Conservation (phyloP, 305 asterid genomes). For the Ajuga reptans region DNA sequence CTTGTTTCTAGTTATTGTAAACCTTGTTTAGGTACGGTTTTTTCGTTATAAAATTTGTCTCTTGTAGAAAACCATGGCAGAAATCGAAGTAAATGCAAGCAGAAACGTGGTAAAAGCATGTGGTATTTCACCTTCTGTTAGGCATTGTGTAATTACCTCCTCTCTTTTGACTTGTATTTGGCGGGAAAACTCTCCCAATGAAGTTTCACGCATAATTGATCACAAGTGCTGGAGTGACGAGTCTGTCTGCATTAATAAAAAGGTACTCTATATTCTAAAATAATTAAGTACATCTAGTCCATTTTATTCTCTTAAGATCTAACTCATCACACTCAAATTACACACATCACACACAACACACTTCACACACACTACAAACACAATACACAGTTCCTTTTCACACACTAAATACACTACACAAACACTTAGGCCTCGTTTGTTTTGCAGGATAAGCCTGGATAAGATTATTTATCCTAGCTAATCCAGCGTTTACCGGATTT, state of each 20-base stretch:
- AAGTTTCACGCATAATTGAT: constrained; percentile 39
- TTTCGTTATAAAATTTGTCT: not conserved
- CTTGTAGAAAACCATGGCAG: constrained; percentile 64
- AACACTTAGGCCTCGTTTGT: too few relatives aligned
- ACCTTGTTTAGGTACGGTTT: not conserved
- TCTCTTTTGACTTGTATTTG: constrained; percentile 80
- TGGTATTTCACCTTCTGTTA: constrained; percentile 49
- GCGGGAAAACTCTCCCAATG: constrained; percentile 34
- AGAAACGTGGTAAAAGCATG: constrained; percentile 70
- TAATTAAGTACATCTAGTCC: too few relatives aligned
- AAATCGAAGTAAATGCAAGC: constrained; percentile 57
- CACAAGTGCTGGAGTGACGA: constrained; percentile 81
- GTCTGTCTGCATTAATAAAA: constrained; percentile 52
- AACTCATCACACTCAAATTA: too few relatives aligned
- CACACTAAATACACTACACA: too few relatives aligned
- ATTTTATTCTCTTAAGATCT: too few relatives aligned
- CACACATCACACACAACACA: too few relatives aligned
- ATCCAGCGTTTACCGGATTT: too few relatives aligned
- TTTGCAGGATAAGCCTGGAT: too few relatives aligned
- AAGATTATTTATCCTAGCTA: too few relatives aligned
- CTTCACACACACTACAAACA: too few relatives aligned
- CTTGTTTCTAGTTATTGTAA: not conserved
- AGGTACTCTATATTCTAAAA: constrained; percentile 34
- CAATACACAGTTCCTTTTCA: too few relatives aligned
- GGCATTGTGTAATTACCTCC: constrained; percentile 68